Conservation (phyloP, 352 stramenopile species). For the Phytophthora pini region DNA sequence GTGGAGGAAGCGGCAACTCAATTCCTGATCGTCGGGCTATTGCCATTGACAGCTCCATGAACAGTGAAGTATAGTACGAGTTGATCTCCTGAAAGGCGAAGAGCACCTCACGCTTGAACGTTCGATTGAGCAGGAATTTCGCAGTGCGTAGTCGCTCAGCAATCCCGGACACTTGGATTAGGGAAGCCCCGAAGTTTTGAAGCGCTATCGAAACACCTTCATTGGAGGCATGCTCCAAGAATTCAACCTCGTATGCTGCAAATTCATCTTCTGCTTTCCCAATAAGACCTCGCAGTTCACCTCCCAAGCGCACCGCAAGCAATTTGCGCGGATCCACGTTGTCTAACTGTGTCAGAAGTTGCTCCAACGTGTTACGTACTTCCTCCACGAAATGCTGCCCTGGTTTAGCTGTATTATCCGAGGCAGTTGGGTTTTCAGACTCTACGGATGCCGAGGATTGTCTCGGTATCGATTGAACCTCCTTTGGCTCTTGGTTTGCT, state of each 20-base stretch:
- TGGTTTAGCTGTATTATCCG: neutral
- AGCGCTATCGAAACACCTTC: constrained; percentile 73
- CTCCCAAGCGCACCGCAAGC: constrained; percentile 63
- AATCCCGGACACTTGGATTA: constrained; percentile 63
- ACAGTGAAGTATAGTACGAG: constrained; percentile 84
- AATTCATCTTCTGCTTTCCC: constrained; percentile 87
- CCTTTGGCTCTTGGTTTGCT: constrained; percentile 17
- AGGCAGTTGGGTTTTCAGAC: neutral
- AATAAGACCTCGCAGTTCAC: constrained; percentile 75
- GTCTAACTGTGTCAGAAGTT: constrained; percentile 65
- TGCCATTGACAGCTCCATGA: constrained; percentile 84
- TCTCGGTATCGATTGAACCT: constrained; percentile 1
- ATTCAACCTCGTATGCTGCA: constrained; percentile 62
- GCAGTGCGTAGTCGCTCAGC: constrained; percentile 58
- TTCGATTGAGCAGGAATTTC: constrained; percentile 81
- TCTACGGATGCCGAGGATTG: constrained; percentile 15
- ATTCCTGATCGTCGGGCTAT: constrained; percentile 59
- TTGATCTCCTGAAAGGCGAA: constrained; percentile 90
- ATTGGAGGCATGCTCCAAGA: constrained; percentile 55
- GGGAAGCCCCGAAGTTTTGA: constrained; percentile 76
- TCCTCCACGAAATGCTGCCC: constrained; percentile 42
- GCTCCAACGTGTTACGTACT: constrained; percentile 47
- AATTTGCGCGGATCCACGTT: constrained; percentile 70
- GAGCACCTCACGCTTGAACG: constrained; percentile 75
- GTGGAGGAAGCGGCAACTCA: constrained; percentile 56